These are phyloP conservation scores for Candida alai DNA, from an alignment of 805 yeast species.

Conservation along the genomic window DNA sequence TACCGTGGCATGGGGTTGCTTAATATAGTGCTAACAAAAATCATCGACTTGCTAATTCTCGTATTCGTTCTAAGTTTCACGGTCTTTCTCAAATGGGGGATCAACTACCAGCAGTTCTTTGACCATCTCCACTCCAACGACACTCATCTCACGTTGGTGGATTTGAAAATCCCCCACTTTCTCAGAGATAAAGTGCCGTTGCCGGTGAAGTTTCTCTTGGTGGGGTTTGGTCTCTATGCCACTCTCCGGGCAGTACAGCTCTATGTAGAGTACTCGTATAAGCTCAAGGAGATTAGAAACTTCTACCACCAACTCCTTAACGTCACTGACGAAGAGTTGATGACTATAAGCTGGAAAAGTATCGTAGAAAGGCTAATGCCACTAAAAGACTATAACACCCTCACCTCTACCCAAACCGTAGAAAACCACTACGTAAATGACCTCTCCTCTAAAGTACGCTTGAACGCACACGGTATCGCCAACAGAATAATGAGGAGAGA, in stretches of 20 bases:
- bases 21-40: conserved; percentile 67
- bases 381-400: conserved; percentile 76
- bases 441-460: conserved; percentile 63
- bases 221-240: conserved; percentile 56
- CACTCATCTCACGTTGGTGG: conserved; percentile 26
- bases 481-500: conserved; percentile 95
- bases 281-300: conserved; percentile 67
- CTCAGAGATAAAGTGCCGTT: conserved; percentile 39
- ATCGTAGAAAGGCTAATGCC: conserved; percentile 73
- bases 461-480: conserved; percentile 92
- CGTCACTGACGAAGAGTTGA: conserved; percentile 74
- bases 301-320: conserved; percentile 72
- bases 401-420: conserved; percentile 41
- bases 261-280: conserved; percentile 54
- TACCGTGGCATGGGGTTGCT: conserved; percentile 81
- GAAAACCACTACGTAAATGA: conserved; percentile 38
- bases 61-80: conserved; percentile 77
- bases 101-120: conserved; percentile 49
- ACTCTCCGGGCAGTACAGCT: conserved; percentile 51
- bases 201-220: conserved; percentile 53
- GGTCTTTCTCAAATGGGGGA: conserved; percentile 76
- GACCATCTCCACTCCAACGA: conserved; percentile 19
- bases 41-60: conserved; percentile 67
- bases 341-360: conserved; percentile 90
- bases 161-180: conserved; percentile 40